A percentile compares a stretch with the other conserved stretches of the same genome.
Evolutionary conservation across 2,329 filamentous ascomycete genomes (phyloP).

Genomic region (Fusarium luffae): DNA sequence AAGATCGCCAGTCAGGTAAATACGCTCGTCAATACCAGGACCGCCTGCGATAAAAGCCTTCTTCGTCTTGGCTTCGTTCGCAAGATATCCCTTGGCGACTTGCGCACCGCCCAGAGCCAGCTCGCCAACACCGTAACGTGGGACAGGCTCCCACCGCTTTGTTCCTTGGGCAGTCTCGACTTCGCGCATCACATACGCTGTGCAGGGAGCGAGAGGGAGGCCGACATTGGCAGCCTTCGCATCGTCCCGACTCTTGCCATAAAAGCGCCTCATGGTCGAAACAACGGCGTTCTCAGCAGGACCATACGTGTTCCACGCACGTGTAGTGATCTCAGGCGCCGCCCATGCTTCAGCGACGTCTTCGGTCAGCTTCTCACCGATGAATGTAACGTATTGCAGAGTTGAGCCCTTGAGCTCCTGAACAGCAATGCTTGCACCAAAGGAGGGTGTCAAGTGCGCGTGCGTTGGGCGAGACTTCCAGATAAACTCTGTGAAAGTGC

Average conservation of each 20-base stretch:
- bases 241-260: constrained; percentile 6
- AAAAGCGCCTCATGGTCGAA: constrained; percentile 25
- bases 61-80: constrained; percentile 22
- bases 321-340: constrained; percentile 8
- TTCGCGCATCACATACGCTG: constrained; percentile 23
- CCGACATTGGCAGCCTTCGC: constrained; percentile 30
- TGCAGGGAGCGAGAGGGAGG: constrained; percentile 18
- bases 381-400: constrained; percentile 20
- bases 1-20: constrained; percentile 27
- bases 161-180: not conserved
- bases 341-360: constrained; percentile 30
- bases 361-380: constrained; percentile 24
- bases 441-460: constrained; percentile 24
- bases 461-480: constrained; percentile 24
- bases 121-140: constrained; percentile 25
- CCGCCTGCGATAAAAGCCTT: constrained; percentile 26
- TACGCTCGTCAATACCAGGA: constrained; percentile 17
- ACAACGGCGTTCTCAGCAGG: constrained; percentile 26
- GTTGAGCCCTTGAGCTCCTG: constrained; percentile 24
- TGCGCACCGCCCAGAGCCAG: constrained; percentile 21
- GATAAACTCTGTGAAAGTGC: constrained; percentile 26
- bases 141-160: constrained; percentile 27
- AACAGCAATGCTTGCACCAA: constrained; percentile 21
- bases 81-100: constrained; percentile 23
- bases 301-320: constrained; percentile 23